Evolutionary conservation across 2,329 filamentous ascomycete genomes (phyloP).

Genomic region (Lachnellula suecica): DNA sequence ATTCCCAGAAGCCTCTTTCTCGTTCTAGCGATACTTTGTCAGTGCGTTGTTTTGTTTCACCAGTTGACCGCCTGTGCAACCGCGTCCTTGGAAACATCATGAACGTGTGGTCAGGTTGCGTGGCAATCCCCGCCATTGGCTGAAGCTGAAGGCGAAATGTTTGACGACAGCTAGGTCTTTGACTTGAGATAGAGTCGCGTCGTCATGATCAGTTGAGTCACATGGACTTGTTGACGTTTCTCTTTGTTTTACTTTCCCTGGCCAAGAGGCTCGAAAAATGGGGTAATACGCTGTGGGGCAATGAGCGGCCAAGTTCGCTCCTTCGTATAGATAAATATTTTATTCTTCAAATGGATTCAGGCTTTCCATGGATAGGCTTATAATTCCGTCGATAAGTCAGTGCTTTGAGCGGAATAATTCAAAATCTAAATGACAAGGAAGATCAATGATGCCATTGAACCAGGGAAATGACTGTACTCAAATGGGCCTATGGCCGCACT

Average conservation of each 20-base stretch:
- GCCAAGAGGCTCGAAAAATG: no score
- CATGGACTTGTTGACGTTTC: background rate
- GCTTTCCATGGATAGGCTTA: no score
- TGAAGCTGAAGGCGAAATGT: background rate
- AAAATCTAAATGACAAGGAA: background rate
- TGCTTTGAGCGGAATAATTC: background rate
- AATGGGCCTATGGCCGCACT: constrained; percentile 4
- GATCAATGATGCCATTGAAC: constrained; percentile 4
- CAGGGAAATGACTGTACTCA: constrained; percentile 10
- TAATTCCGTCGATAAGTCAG: no score
- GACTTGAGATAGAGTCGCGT: background rate
- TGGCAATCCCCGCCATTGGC: background rate
- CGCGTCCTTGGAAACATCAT: constrained; percentile 1
- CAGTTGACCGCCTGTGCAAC: constrained; percentile 14
- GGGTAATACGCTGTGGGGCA: no score
- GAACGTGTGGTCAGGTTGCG: constrained; percentile 4
- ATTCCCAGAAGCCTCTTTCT: no score
- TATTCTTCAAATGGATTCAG: no score
- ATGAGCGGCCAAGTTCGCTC: no score
- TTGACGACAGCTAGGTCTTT: background rate
- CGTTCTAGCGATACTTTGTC: no score
- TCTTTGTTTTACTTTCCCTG: no score
- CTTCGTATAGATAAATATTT: no score
- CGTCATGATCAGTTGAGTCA: background rate
- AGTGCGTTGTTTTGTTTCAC: constrained; percentile 17